phyloP scores from a whole-genome alignment of 768 basidiomycete species.

The Mycena sanguinolenta region DNA sequence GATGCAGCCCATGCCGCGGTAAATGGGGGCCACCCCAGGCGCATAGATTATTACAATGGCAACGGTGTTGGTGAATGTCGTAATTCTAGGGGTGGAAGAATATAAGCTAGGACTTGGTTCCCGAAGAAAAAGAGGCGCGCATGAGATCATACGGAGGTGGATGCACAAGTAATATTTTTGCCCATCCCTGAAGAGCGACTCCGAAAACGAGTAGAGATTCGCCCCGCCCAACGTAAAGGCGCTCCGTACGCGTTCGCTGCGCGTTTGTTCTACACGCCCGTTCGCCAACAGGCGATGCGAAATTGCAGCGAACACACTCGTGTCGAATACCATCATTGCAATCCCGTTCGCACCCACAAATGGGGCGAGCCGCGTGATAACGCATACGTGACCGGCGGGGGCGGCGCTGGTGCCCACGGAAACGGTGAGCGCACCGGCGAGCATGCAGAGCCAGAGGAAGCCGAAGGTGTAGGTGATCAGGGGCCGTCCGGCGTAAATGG shows the following conservation, averaged over 20 bases:
- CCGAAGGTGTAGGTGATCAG: background rate
- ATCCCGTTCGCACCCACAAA: background rate
- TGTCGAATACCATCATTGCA: background rate
- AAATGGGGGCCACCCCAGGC: background rate
- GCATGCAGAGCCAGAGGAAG: background rate
- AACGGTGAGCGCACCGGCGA: background rate
- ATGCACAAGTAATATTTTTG: background rate
- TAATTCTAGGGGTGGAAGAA: no score
- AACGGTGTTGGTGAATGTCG: background rate
- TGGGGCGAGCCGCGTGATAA: background rate
- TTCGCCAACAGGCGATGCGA: background rate
- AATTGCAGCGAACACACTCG: background rate
- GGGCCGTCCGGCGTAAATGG: background rate
- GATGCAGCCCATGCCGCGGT: background rate
- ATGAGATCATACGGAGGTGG: background rate
- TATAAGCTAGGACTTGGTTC: no score
- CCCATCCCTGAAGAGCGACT: background rate
- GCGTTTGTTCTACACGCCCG: background rate
- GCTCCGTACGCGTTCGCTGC: background rate
- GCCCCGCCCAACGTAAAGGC: background rate
- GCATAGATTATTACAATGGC: background rate
- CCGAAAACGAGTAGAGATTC: background rate
- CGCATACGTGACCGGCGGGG: no score
- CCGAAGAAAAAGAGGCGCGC: background rate
- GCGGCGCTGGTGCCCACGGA: background rate